A percentile compares a stretch with the other conserved stretches of the same genome.
Conservation (phyloP, 768 basidiomycete genomes). For the Agaricus blazei region DNA sequence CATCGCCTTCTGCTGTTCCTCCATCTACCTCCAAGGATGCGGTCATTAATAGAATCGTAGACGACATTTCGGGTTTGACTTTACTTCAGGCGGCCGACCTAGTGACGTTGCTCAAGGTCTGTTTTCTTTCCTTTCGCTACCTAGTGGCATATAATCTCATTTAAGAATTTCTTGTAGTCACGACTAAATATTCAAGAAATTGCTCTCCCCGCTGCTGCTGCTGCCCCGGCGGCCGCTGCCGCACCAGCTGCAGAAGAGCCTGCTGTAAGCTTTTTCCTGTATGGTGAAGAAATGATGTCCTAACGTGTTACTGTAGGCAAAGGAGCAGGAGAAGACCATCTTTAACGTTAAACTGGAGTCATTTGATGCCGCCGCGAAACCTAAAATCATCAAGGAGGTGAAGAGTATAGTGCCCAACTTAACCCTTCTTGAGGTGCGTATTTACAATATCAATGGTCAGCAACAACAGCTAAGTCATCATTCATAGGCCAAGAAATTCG, state of each 20-base stretch:
- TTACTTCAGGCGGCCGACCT: constrained; percentile 94
- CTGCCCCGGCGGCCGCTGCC: constrained; percentile 50
- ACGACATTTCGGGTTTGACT: constrained; percentile 85
- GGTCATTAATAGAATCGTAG: constrained; percentile 77
- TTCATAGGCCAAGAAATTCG: constrained; percentile 95
- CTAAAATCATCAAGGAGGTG: constrained; percentile 97
- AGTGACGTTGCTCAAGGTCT: constrained; percentile 84
- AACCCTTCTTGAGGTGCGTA: constrained; percentile 91
- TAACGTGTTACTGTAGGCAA: constrained; percentile 50
- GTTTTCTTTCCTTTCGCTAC: constrained; percentile 19
- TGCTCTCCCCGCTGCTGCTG: constrained; percentile 78
- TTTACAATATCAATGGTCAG: not conserved
- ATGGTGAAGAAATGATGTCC: not conserved
- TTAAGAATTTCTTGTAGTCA: constrained; percentile 41
- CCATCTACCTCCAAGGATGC: constrained; percentile 52
- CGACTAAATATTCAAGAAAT: constrained; percentile 97
- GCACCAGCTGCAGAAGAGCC: constrained; percentile 57
- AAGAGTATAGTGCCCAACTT: constrained; percentile 94
- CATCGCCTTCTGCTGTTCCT: constrained; percentile 32
- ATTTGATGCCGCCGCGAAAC: constrained; percentile 87
- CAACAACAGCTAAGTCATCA: constrained; percentile 3
- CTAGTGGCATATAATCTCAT: not conserved
- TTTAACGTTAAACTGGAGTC: constrained; percentile 95
- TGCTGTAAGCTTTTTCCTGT: constrained; percentile 40
- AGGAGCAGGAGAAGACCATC: constrained; percentile 97